Evolutionary conservation across 495 filamentous ascomycete species (phyloP), one percentile per base, ranked within the genome.

Genomic region (Clavariopsis aquatica): DNA sequence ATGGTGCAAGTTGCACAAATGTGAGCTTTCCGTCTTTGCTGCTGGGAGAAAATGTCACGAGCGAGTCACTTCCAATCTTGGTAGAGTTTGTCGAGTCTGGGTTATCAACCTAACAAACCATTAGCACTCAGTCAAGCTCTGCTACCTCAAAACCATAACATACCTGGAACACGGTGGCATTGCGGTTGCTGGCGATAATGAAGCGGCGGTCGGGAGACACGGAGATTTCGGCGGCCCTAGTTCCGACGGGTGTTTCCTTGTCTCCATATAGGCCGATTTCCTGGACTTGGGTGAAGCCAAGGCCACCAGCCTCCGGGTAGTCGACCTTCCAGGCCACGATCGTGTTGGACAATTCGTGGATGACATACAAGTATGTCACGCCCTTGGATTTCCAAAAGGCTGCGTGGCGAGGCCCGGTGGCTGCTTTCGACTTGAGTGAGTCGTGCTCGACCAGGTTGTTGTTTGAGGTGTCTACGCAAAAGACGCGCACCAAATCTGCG

Each of bases 161-260:
- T 34, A 34, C 31, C 22, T 54, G 62, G 68, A 86, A 83, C 28
- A 77, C 72, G 31, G 71, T 71, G 66, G 88, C 86, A 55, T 76
- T 72, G 49, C 89, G 85, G 65, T 89, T 88, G 22, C 84, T 85
- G 58, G 87, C 77, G 63, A 85, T 79, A 41, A 91, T 68, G 78
- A 82, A 89, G 53, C 78, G 79, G 46, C 77, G 74, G 68, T 87
- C 83, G 31, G 84, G 83, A 80, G 86, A 83, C 41, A 90, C 67
- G 4, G 72, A 24, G 26, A 88, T 82, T 72, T 91, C 89, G 5
- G 81, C 84, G 17, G 81, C 84, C 0, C 77, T 75, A 15, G 82
- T 79, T 12, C 69, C 76, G 0, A 23, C 52, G 12, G 70, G 72
- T 20, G 60, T 36, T n/a, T 68, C 45, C 8, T 52, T 24, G 56